Conservation (phyloP, 306 rosid genomes). For the Ceratonia siliqua region DNA sequence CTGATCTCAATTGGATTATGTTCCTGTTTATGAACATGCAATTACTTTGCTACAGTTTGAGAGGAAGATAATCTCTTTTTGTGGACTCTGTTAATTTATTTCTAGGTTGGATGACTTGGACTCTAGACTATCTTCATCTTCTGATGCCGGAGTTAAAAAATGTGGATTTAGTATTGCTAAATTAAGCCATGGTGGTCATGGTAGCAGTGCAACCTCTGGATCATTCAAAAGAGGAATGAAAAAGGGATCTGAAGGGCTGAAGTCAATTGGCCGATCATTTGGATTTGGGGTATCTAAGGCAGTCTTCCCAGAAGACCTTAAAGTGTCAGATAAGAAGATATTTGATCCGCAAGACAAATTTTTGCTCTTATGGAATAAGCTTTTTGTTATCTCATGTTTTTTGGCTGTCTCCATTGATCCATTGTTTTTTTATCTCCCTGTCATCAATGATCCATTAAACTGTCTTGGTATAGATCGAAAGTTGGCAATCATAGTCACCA, state of each 20-base stretch:
- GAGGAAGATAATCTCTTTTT: slow-evolving; percentile 33
- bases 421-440: slow-evolving; percentile 87
- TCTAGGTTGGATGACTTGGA: slow-evolving; percentile 87
- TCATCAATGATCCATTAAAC: slow-evolving; percentile 50
- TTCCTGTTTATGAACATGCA: slow-evolving; percentile 16
- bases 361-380: slow-evolving; percentile 80
- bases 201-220: slow-evolving; percentile 65
- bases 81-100: slow-evolving; percentile 27
- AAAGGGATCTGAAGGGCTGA: slow-evolving; percentile 93
- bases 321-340: slow-evolving; percentile 87
- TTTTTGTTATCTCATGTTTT: slow-evolving; percentile 83
- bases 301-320: slow-evolving; percentile 94
- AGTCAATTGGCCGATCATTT: slow-evolving; percentile 85
- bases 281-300: slow-evolving; percentile 86
- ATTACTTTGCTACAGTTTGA: slow-evolving; percentile 24
- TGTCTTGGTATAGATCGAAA: slow-evolving; percentile 86
- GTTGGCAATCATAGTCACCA: slow-evolving; percentile 76
- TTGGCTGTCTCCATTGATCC: slow-evolving; percentile 93
- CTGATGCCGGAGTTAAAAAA: slow-evolving; percentile 63
- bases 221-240: slow-evolving; percentile 90
- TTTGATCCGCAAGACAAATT: slow-evolving; percentile 91
- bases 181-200: slow-evolving; percentile 58
- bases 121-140: slow-evolving; percentile 68
- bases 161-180: slow-evolving; percentile 75
- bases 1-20: slow-evolving; percentile 21